Conservation (phyloP, 352 stramenopile species). For the Phytophthora macrochlamydospora region DNA sequence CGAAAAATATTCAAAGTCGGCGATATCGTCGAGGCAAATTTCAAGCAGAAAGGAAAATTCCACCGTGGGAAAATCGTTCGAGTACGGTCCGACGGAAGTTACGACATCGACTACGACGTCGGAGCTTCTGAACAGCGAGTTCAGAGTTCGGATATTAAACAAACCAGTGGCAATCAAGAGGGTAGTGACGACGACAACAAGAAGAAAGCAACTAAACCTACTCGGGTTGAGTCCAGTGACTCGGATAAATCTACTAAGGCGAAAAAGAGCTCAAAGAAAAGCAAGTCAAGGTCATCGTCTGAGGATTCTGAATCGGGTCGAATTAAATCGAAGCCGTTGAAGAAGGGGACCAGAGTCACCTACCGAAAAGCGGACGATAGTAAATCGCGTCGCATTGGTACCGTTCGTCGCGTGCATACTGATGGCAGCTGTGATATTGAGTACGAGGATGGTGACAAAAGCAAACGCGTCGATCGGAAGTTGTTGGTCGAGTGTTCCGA, state of each 20-base stretch:
- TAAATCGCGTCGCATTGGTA: slow-evolving; percentile 35
- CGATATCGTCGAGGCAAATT: slow-evolving; percentile 38
- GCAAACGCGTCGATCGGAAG: slow-evolving; percentile 37
- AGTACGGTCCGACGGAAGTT: slow-evolving; percentile 29
- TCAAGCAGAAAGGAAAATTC: slow-evolving; percentile 45
- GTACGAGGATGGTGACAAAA: slow-evolving; percentile 59
- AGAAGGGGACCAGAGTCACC: slow-evolving; percentile 43
- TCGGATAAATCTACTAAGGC: slow-evolving; percentile 21
- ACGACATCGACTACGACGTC: slow-evolving; percentile 45
- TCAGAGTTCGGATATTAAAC: slow-evolving; percentile 18
- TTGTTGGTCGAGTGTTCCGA: slow-evolving; percentile 33
- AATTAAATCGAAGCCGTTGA: slow-evolving; percentile 13
- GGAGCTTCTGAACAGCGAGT: slow-evolving; percentile 34
- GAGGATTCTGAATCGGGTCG: slow-evolving; percentile 23
- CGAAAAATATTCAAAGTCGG: slow-evolving; percentile 27
- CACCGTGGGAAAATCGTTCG: slow-evolving; percentile 35
- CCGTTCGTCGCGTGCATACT: slow-evolving; percentile 43
- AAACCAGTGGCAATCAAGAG: slow-evolving; percentile 7
- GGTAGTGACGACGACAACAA: slow-evolving; percentile 16
- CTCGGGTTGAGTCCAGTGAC: slow-evolving; percentile 4
- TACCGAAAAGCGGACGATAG: slow-evolving; percentile 38
- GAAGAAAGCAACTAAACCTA: slow-evolving; percentile 7
- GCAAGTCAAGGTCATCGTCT: slow-evolving; percentile 17
- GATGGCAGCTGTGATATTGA: slow-evolving; percentile 68
- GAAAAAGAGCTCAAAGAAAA: slow-evolving; percentile 18